Base-by-base conservation (phyloP, 371 early-diverging fungal species). In the Circinella minor region DNA sequence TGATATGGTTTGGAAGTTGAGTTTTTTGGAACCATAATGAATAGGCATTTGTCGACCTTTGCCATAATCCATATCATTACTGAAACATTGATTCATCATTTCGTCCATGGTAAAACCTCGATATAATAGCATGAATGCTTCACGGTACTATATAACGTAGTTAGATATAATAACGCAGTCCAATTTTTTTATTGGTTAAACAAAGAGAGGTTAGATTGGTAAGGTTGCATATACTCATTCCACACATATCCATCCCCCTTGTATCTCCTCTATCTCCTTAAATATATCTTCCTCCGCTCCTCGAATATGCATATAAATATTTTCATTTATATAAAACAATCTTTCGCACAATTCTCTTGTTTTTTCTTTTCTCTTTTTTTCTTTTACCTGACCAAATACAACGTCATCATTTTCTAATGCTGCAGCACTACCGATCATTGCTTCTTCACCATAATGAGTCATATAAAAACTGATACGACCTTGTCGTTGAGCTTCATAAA, bases 11-110 rank as follows among this genome's bases (percentile, higher is more conserved):
- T 97, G 97, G 80, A 99, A 96, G 72, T 95, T 91, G 55, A 89
- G 85, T 55, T 87, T 89, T 68, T 85, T 86, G 36, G 92, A 90
- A 3, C 98, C 98, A 78, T 98, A 99, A 77, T 99, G 99, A 46
- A 99, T 90, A 37, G 99, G 99, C 99, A 99, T 99, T 80, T 99
- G 98, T 36, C 99, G 90, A 27, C 99, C 99, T 83, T 98, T 98
- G 65, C 97, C 97, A 61, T 83, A 77, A 78, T 98, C 99, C 47
- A 80, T 66, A 7, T 87, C 92, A 76, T 98, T 99, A n/a, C 93
- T 89, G 81, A 95, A 98, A 77, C 97, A 96, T 81, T 99, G 99
- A 80, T 96, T 94, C 90, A 98, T 95, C 79, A 96, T 92, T 74
- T 96, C 91, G 70, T 96, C 93, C 54, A 98, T 69, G 3, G 96